Evolutionary conservation across 31 red algal species (phyloP).

Genomic region (Asparagopsis taxiformis): DNA sequence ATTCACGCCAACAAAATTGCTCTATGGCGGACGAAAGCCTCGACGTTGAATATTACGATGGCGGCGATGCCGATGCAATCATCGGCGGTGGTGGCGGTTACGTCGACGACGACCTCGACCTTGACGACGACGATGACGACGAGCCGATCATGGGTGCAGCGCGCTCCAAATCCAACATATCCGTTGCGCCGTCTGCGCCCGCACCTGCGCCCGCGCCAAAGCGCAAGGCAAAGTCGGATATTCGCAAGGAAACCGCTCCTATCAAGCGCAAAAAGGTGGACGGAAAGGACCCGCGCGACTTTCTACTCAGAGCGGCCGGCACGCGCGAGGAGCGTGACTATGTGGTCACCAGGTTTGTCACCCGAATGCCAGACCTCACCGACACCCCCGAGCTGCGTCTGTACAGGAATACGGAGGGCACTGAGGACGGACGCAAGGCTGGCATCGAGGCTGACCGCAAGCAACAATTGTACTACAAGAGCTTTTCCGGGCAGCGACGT

Average conservation of each 20-base stretch:
- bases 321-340: conserved; percentile 22
- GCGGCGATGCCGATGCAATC: conserved; percentile 3
- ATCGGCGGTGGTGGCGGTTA: conserved; percentile 47
- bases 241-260: not conserved
- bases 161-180: not conserved
- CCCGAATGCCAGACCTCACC: conserved; percentile 29
- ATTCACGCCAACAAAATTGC: too few species aligned
- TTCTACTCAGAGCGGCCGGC: conserved; percentile 12
- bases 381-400: conserved; percentile 19
- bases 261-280: conserved; percentile 13
- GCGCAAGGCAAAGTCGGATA: not conserved
- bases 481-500: conserved; percentile 20
- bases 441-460: conserved; percentile 39
- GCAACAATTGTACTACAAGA: conserved; percentile 30
- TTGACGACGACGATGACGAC: conserved; percentile 58
- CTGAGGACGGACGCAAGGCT: conserved; percentile 4
- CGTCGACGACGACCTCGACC: conserved; percentile 52
- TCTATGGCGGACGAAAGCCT: conserved; percentile 17
- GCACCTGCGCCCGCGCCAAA: conserved; percentile 6
- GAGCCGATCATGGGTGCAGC: conserved; percentile 9
- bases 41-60: conserved; percentile 13
- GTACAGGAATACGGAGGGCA: conserved; percentile 28
- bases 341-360: conserved; percentile 41
- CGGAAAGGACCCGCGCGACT: conserved; percentile 22
- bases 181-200: not conserved